Conservation (phyloP, 139 green algal genomes). For the Limnomonas spitsbergensis region DNA sequence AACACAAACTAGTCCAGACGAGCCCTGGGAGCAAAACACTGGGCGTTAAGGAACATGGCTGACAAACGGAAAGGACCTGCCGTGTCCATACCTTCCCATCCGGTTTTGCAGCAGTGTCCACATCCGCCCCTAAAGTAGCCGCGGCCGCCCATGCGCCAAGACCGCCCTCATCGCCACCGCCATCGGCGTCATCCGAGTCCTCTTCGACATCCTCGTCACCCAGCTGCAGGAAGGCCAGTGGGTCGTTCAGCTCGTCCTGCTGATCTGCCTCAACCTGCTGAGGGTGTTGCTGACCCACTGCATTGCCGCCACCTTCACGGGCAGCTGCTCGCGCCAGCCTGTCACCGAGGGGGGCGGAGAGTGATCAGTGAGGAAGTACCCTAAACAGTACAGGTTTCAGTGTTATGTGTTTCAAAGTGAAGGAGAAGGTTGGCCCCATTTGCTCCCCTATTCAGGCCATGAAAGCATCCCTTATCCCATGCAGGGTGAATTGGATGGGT, state of each 20-base stretch:
- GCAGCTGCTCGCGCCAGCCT: background rate
- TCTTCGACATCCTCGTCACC: background rate
- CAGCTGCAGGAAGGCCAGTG: background rate
- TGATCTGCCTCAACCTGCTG: conserved; percentile 1
- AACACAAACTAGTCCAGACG: no score
- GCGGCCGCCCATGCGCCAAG: background rate
- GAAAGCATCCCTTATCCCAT: no score
- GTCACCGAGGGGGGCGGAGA: background rate
- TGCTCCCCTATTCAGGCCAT: no score
- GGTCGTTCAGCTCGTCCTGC: background rate
- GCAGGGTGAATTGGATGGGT: no score
- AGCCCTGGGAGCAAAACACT: no score
- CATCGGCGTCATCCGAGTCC: background rate
- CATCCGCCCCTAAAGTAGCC: background rate
- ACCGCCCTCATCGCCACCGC: background rate
- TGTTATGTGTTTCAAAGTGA: background rate
- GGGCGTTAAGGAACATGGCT: no score
- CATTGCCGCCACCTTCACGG: background rate
- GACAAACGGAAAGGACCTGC: no score
- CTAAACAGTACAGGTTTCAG: no score
- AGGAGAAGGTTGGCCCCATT: background rate
- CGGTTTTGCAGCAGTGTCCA: background rate
- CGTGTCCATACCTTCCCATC: background rate
- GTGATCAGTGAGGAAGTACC: background rate
- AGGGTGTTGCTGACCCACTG: no score